These are phyloP conservation scores for Pseudogymnoascus sp. DNA, from an alignment of 2,329 filamentous ascomycete species.

Conservation along the genomic window DNA sequence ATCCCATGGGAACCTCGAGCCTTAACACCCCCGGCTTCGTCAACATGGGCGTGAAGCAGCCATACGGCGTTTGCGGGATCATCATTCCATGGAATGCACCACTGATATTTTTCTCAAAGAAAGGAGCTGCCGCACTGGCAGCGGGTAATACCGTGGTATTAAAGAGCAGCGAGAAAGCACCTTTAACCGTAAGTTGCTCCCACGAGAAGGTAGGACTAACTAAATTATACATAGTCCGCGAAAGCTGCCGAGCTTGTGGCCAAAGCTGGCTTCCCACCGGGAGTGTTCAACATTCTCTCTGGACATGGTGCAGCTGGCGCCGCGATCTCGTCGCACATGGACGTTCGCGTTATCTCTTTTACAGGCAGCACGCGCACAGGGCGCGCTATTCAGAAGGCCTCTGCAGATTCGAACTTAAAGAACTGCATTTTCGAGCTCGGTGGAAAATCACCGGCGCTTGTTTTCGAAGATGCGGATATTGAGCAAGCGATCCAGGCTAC, in stretches of 20 bases:
- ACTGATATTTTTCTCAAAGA: slow-evolving; percentile 41
- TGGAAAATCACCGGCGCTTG: slow-evolving; percentile 47
- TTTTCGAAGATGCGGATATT: slow-evolving; percentile 41
- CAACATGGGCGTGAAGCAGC: slow-evolving; percentile 16
- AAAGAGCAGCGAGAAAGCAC: slow-evolving; percentile 40
- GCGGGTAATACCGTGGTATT: slow-evolving; percentile 46
- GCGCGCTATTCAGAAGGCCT: slow-evolving; percentile 39
- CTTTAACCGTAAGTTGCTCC: slow-evolving; percentile 37
- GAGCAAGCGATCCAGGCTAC: slow-evolving; percentile 19
- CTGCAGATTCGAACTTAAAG: slow-evolving; percentile 40
- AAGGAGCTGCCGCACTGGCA: slow-evolving; percentile 48
- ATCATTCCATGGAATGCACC: slow-evolving; percentile 52
- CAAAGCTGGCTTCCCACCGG: slow-evolving; percentile 35
- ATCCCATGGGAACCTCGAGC: not conserved
- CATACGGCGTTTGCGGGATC: slow-evolving; percentile 37
- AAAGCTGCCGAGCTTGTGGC: not conserved
- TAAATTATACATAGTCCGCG: slow-evolving; percentile 24
- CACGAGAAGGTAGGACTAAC: slow-evolving; percentile 44
- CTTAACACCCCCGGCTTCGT: slow-evolving; percentile 1
- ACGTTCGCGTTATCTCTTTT: slow-evolving; percentile 46
- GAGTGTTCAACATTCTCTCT: slow-evolving; percentile 45
- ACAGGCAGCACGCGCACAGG: slow-evolving; percentile 45
- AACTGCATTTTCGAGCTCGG: slow-evolving; percentile 45
- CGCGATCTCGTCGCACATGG: slow-evolving; percentile 41
- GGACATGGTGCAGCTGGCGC: slow-evolving; percentile 46